phyloP scores from a whole-genome alignment of 2,329 filamentous ascomycete species.

The Sarocladium kiliense region DNA sequence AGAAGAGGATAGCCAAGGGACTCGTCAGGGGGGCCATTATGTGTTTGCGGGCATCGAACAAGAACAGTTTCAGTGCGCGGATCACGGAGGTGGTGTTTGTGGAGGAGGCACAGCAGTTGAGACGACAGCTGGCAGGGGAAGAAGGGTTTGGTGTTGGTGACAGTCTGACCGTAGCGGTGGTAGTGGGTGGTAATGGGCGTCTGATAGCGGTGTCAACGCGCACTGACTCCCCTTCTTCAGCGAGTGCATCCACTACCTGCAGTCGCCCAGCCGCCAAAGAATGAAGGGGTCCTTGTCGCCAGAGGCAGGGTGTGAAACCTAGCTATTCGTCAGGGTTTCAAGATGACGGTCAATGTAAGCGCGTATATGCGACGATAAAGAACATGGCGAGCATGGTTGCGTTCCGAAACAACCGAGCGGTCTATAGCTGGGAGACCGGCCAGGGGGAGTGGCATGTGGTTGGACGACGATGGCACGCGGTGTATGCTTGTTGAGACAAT shows the following conservation, averaged over 20 bases:
- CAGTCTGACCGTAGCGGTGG: background rate
- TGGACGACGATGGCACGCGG: background rate
- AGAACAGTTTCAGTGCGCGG: conserved; percentile 2
- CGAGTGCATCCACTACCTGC: background rate
- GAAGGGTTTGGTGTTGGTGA: background rate
- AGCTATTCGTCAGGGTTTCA: conserved; percentile 4
- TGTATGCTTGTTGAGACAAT: background rate
- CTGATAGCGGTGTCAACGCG: too few relatives aligned
- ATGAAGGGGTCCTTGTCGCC: background rate
- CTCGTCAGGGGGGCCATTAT: background rate
- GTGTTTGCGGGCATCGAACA: background rate
- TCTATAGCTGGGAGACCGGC: background rate
- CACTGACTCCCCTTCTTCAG: background rate
- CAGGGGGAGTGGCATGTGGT: background rate
- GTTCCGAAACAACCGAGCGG: conserved; percentile 7
- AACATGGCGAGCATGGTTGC: background rate
- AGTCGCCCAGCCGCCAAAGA: background rate
- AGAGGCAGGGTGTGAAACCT: conserved; percentile 2
- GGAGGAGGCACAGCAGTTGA: background rate
- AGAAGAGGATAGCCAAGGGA: background rate
- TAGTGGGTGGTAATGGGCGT: background rate
- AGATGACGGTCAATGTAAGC: background rate
- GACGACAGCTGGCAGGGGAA: conserved; percentile 4
- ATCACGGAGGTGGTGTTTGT: conserved; percentile 5
- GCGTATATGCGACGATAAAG: background rate